Conservation (phyloP, 306 rosid genomes). For the Astragalus glycyphyllos region DNA sequence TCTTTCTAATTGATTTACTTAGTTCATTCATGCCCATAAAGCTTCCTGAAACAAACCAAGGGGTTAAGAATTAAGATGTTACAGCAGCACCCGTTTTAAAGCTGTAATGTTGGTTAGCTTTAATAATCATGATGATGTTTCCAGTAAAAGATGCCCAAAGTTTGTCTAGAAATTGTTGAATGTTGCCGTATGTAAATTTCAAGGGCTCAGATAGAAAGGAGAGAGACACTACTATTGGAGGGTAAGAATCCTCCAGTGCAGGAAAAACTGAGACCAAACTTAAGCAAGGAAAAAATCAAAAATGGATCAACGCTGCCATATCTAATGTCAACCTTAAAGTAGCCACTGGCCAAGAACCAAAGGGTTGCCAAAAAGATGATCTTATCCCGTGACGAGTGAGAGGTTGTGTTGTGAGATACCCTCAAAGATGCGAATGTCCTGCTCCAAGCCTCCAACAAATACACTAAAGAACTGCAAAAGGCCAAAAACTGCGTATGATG, state of each 20-base stretch:
- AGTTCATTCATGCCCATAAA: conserved; percentile 7
- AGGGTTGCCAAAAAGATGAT: conserved; percentile 13
- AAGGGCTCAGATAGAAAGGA: conserved; percentile 25
- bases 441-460: not conserved
- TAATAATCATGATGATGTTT: not conserved
- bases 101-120: conserved; percentile 16
- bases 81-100: conserved; percentile 3
- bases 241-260: conserved; percentile 18
- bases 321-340: conserved; percentile 1
- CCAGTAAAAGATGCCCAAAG: not conserved
- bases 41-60: not conserved
- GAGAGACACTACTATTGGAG: conserved; percentile 2
- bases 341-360: conserved; percentile 17
- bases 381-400: conserved; percentile 2
- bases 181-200: conserved; percentile 8
- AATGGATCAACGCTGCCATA: conserved; percentile 4
- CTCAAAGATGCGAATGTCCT: not conserved
- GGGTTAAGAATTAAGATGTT: not conserved
- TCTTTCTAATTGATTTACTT: conserved; percentile 5
- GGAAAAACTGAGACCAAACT: conserved; percentile 11
- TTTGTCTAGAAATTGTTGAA: conserved; percentile 27
- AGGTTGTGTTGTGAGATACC: not conserved
- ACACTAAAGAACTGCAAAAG: conserved; percentile 3
- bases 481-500: too few relatives aligned
- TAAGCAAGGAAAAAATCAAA: not conserved